Conservation (phyloP, 257 asterid genomes). For the Gentiana macrophylla region DNA sequence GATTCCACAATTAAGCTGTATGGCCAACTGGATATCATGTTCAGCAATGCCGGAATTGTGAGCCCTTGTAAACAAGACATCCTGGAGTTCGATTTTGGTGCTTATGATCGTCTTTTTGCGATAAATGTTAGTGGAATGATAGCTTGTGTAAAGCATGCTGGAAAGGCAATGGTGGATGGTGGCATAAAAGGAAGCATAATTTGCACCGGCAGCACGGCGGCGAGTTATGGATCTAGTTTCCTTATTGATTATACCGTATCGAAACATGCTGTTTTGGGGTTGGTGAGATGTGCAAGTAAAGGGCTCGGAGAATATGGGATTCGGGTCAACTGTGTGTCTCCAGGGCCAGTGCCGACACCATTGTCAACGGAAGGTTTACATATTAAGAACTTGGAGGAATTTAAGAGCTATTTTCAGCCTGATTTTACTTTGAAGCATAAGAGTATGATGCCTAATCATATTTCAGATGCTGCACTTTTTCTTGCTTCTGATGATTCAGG, state of each 20-base stretch:
- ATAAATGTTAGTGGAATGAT: no score
- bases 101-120: no score
- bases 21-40: no score
- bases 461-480: conserved; percentile 15
- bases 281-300: conserved; percentile 23
- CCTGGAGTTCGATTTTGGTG: no score
- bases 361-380: background rate
- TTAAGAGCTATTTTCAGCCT: background rate
- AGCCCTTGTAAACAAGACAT: no score
- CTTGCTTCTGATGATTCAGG: conserved; percentile 13
- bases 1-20: no score
- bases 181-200: conserved; percentile 16
- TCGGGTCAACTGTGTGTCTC: conserved; percentile 33
- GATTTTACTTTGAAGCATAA: background rate
- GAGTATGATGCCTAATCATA: background rate
- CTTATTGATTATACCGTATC: conserved; percentile 24
- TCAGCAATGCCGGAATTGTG: no score
- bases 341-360: conserved; percentile 9
- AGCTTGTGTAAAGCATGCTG: no score
- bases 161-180: conserved; percentile 12
- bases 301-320: conserved; percentile 31
- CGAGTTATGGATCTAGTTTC: conserved; percentile 2
- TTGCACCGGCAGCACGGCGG: background rate
- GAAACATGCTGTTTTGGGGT: conserved; percentile 26
- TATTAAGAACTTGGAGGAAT: no score